These are phyloP conservation scores for Trichoderma sp. DNA, from an alignment of 2,329 filamentous ascomycete genomes.

Conservation along the genomic window DNA sequence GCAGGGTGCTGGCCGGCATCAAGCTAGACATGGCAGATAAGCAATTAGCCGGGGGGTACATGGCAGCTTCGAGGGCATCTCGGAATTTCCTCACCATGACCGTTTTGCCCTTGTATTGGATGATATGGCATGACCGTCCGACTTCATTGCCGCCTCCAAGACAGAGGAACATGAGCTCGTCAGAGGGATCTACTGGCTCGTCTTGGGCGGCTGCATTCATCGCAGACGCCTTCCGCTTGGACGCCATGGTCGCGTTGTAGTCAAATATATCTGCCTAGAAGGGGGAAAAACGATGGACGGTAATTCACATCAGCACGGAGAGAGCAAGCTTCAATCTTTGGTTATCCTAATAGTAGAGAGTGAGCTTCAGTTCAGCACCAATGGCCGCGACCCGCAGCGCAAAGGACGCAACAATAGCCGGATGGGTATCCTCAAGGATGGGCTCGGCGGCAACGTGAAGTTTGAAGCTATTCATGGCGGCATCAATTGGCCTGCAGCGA, in stretches of 20 bases:
- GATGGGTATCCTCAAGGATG: not conserved
- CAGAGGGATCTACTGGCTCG: conserved; percentile 87
- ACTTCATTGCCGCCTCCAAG: conserved; percentile 97
- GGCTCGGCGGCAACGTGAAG: not conserved
- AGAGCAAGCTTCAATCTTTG: not conserved
- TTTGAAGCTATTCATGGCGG: not conserved
- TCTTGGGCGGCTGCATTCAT: conserved; percentile 71
- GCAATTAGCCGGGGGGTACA: not conserved
- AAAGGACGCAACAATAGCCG: conserved; percentile 5
- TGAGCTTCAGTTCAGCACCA: not conserved
- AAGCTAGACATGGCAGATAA: conserved; percentile 59
- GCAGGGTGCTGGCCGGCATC: conserved; percentile 97
- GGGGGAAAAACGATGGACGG: not conserved
- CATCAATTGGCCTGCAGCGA: conserved; percentile 8
- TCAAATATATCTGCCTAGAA: conserved; percentile 16
- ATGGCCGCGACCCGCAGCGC: not conserved
- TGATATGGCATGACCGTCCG: conserved; percentile 93
- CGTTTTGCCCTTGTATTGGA: conserved; percentile 99
- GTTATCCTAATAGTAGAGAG: not conserved
- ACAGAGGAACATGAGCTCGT: conserved; percentile 92
- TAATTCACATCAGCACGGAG: conserved; percentile 19
- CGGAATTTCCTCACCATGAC: conserved; percentile 76
- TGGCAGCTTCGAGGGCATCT: not conserved
- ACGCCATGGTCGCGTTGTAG: conserved; percentile 67
- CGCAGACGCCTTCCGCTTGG: conserved; percentile 84